Evolutionary conservation across 1,284 basidiomycete genomes (phyloP).

Genomic region (Sanghuangporus sanghuang): DNA sequence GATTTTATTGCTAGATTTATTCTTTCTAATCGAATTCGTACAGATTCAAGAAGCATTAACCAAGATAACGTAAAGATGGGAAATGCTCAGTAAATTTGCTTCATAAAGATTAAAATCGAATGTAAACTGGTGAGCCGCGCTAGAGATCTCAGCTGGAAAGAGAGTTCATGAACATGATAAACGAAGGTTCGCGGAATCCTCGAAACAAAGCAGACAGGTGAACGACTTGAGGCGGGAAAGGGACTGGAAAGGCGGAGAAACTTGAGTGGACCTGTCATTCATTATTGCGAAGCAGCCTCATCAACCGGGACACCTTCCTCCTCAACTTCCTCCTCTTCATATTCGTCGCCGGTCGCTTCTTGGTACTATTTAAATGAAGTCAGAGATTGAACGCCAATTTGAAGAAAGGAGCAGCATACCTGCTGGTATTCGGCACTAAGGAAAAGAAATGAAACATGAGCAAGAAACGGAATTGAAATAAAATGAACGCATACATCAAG

Average conservation of each 20-base stretch:
- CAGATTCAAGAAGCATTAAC: background rate
- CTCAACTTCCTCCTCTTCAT: slow-evolving; percentile 21
- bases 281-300: slow-evolving; percentile 9
- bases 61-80: background rate
- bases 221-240: background rate
- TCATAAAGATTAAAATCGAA: background rate
- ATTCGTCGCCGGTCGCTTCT: slow-evolving; percentile 44
- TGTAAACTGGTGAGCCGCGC: background rate
- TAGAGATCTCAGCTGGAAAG: background rate
- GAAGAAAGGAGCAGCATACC: slow-evolving; percentile 29
- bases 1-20: background rate
- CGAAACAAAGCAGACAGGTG: background rate
- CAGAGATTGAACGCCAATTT: slow-evolving; percentile 7
- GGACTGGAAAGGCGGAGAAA: background rate
- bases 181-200: background rate
- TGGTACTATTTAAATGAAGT: slow-evolving; percentile 44
- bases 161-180: background rate
- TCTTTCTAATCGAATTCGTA: background rate
- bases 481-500: slow-evolving; percentile 55
- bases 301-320: slow-evolving; percentile 10
- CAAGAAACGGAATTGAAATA: background rate
- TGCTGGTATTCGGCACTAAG: slow-evolving; percentile 68
- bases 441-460: slow-evolving; percentile 13
- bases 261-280: background rate
- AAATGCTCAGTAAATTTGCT: background rate